These are phyloP conservation scores for Amanita pseudoporphyria DNA, from an alignment of 768 basidiomycete species.

Conservation along the genomic window DNA sequence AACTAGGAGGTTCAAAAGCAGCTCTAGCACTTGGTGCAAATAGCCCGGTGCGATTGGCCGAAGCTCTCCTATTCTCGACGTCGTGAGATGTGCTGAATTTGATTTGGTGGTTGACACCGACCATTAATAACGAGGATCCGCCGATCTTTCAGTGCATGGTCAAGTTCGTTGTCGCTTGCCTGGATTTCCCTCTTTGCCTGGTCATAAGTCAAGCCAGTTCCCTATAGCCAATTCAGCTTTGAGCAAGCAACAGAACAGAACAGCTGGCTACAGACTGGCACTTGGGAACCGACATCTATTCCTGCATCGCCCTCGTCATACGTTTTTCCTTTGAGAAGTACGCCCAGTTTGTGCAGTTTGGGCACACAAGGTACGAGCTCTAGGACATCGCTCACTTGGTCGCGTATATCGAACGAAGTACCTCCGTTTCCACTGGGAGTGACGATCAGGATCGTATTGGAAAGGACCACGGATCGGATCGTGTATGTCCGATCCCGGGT, in stretches of 20 bases:
- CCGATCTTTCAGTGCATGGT: constrained; percentile 49
- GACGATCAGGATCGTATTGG: constrained; percentile 78
- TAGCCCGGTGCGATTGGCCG: constrained; percentile 62
- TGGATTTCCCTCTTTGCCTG: constrained; percentile 61
- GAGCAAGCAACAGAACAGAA: background rate
- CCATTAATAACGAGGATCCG: constrained; percentile 70
- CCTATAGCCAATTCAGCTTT: background rate
- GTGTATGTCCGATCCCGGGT: constrained; percentile 72
- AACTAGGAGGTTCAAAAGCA: constrained; percentile 67
- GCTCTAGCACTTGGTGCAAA: constrained; percentile 62
- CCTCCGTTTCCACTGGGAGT: constrained; percentile 32
- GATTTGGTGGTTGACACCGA: constrained; percentile 16
- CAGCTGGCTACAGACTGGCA: background rate
- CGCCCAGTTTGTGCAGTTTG: constrained; percentile 55
- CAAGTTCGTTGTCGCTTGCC: constrained; percentile 73
- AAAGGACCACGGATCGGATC: constrained; percentile 78
- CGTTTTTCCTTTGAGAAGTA: constrained; percentile 50
- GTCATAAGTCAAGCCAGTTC: constrained; percentile 38
- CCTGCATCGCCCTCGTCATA: constrained; percentile 65
- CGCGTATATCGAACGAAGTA: constrained; percentile 41
- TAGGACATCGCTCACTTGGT: constrained; percentile 74
- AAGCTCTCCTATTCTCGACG: constrained; percentile 42
- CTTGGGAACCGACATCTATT: constrained; percentile 12
- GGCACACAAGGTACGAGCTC: constrained; percentile 78
- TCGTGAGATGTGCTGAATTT: background rate